These are phyloP conservation scores for Polytrichum formosum DNA, from an alignment of 225 moss, liverwort and hornwort species.

Conservation along the genomic window DNA sequence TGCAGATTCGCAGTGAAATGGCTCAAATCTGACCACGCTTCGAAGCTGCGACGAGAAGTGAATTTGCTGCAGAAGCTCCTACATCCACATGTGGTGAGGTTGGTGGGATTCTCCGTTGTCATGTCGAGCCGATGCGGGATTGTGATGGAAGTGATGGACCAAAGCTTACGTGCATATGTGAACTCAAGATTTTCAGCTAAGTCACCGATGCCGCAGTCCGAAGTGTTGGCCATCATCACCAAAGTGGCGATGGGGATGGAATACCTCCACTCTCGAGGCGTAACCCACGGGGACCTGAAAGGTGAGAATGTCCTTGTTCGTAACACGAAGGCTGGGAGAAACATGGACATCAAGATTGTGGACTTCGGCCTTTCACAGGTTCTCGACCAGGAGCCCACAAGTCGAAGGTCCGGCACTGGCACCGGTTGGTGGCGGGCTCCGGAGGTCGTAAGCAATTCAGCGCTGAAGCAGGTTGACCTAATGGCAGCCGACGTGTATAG, in stretches of 20 bases:
- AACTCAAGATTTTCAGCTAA: background rate
- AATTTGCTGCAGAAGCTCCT: slow-evolving; percentile 13
- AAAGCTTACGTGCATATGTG: background rate
- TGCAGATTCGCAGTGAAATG: slow-evolving; percentile 38
- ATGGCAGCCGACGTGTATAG: slow-evolving; percentile 42
- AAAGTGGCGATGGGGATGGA: slow-evolving; percentile 25
- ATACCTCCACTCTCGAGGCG: slow-evolving; percentile 20
- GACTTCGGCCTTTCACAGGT: slow-evolving; percentile 32
- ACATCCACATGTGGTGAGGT: slow-evolving; percentile 17
- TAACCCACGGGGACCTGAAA: slow-evolving; percentile 36
- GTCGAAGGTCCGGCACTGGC: background rate
- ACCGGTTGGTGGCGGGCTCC: slow-evolving; percentile 32
- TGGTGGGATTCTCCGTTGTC: slow-evolving; percentile 17
- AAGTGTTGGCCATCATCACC: slow-evolving; percentile 14
- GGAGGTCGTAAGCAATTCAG: slow-evolving; percentile 12
- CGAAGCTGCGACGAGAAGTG: slow-evolving; percentile 17
- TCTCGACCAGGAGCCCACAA: background rate
- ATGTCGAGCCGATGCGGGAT: slow-evolving; percentile 4
- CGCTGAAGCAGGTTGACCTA: background rate
- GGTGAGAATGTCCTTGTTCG: slow-evolving; percentile 24
- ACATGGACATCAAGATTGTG: slow-evolving; percentile 28
- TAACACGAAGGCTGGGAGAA: slow-evolving; percentile 3
- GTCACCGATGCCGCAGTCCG: background rate
- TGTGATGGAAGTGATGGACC: slow-evolving; percentile 21
- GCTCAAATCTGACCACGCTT: slow-evolving; percentile 21